Evolutionary conservation across 352 stramenopile genomes (phyloP).

Genomic region (Globisporangium middletonii): DNA sequence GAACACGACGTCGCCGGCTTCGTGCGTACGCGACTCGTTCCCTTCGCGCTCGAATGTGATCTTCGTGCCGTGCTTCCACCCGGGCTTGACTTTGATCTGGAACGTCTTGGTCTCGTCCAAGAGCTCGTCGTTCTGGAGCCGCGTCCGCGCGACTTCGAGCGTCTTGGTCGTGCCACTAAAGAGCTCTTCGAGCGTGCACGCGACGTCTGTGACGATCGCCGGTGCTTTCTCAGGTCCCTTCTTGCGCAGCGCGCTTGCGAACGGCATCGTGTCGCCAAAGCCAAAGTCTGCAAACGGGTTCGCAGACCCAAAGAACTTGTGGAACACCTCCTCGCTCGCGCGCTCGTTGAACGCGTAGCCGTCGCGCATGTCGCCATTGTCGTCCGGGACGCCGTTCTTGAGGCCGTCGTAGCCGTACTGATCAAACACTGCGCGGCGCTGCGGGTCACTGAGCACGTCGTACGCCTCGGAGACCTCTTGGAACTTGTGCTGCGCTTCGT

Average conservation of each 20-base stretch:
- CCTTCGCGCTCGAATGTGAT: constrained; percentile 94
- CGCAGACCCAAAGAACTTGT: constrained; percentile 89
- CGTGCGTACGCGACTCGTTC: constrained; percentile 89
- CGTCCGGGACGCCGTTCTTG: constrained; percentile 83
- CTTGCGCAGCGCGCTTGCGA: constrained; percentile 74
- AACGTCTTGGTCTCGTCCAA: constrained; percentile 81
- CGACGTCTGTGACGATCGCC: constrained; percentile 63
- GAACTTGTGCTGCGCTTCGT: constrained; percentile 90
- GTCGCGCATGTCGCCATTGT: constrained; percentile 65
- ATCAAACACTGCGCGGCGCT: constrained; percentile 91
- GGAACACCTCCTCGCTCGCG: constrained; percentile 89
- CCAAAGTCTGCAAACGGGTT: constrained; percentile 91
- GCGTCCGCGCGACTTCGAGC: constrained; percentile 77
- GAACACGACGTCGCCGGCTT: constrained; percentile 93
- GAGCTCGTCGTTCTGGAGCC: constrained; percentile 69
- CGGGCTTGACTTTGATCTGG: constrained; percentile 88
- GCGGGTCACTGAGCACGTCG: constrained; percentile 90
- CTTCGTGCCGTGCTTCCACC: constrained; percentile 92
- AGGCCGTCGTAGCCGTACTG: constrained; percentile 93
- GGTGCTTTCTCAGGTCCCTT: constrained; percentile 65
- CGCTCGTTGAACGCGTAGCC: constrained; percentile 89
- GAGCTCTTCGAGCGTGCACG: constrained; percentile 89
- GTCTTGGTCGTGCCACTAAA: constrained; percentile 88
- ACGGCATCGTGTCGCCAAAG: constrained; percentile 83
- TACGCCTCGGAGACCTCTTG: constrained; percentile 94